A percentile compares a stretch with the other conserved stretches of the same genome.
Conservation (phyloP, 805 yeast species). For the Yamadazyma philogaea region DNA sequence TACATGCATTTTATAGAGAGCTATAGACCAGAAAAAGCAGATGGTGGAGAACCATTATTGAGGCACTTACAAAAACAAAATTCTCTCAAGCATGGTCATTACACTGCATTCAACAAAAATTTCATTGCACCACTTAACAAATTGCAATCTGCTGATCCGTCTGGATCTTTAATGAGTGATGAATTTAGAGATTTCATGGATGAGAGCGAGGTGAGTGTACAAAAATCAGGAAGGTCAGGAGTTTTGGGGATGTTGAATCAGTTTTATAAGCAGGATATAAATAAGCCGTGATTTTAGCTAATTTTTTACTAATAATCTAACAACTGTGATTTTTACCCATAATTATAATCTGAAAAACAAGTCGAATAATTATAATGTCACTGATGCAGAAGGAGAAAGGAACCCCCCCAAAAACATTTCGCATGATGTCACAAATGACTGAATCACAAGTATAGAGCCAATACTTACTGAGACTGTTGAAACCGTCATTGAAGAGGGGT, state of each 20-base stretch:
- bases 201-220: conserved; percentile 28
- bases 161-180: conserved; percentile 12
- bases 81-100: background rate
- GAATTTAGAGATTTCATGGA: conserved; percentile 22
- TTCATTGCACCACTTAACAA: background rate
- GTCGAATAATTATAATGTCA: too few species aligned
- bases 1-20: conserved; percentile 85
- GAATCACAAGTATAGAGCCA: too few species aligned
- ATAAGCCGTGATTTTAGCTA: conserved; percentile 12
- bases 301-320: background rate
- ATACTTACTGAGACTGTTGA: too few species aligned
- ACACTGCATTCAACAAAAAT: background rate
- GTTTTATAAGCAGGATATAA: conserved; percentile 56
- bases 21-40: conserved; percentile 41
- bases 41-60: background rate
- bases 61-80: background rate
- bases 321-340: too few species aligned
- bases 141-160: conserved; percentile 11
- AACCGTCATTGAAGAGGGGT: too few species aligned
- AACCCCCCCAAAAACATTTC: too few species aligned
- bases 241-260: conserved; percentile 81
- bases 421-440: too few species aligned
- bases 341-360: too few species aligned
- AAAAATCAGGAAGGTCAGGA: conserved; percentile 42
- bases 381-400: too few species aligned